Evolutionary conservation across 768 basidiomycete species (phyloP).

Genomic region (Kwoniella mangroviensis): DNA sequence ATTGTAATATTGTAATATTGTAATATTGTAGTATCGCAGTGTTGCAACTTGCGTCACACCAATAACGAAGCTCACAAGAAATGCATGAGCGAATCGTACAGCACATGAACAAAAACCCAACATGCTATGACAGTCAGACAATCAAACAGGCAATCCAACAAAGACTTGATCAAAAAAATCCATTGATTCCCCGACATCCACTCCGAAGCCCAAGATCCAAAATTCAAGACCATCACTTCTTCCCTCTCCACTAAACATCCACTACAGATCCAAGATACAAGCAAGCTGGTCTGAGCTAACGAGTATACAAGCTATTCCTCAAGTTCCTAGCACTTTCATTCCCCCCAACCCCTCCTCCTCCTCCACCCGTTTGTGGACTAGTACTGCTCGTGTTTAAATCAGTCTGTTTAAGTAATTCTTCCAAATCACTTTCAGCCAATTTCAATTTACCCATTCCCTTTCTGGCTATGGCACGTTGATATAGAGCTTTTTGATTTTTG

Average conservation of each 20-base stretch:
- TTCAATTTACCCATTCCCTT: slow-evolving; percentile 49
- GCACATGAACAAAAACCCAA: no score
- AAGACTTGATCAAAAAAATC: not conserved
- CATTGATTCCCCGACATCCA: no score
- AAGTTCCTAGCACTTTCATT: slow-evolving; percentile 51
- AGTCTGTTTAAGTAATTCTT: slow-evolving; percentile 39
- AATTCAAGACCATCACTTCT: no score
- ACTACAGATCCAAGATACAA: not conserved
- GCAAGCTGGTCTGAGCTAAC: not conserved
- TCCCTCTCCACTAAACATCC: no score
- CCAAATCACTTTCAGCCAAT: slow-evolving; percentile 53
- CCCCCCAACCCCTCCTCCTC: slow-evolving; percentile 23
- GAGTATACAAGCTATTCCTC: slow-evolving; percentile 6
- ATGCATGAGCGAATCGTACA: not conserved
- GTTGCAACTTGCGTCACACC: no score
- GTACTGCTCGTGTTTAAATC: not conserved
- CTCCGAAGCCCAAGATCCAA: no score
- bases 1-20: no score
- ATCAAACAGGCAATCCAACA: not conserved
- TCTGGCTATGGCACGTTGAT: slow-evolving; percentile 53
- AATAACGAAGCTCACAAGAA: not conserved
- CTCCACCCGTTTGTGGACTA: not conserved
- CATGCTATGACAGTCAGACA: no score
- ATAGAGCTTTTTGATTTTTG: slow-evolving; percentile 56
- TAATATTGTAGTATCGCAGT: no score